Evolutionary conservation across 257 asterid species (phyloP).

Genomic region (Gentiana straminea): DNA sequence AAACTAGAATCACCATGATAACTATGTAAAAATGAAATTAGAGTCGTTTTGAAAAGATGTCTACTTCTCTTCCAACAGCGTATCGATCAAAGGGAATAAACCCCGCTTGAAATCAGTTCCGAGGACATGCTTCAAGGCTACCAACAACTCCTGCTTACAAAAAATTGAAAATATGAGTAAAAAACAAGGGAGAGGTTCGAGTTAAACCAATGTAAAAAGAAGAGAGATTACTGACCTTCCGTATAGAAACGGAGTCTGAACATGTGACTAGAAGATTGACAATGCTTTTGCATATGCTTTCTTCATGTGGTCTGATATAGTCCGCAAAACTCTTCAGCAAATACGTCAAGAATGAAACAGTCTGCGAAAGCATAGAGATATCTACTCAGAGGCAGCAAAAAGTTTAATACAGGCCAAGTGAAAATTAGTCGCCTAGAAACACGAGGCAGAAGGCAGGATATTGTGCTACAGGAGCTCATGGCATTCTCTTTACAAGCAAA

Average conservation of each 20-base stretch:
- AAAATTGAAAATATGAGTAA: constrained; percentile 1
- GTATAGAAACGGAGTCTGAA: constrained; percentile 92
- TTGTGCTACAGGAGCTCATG: no score
- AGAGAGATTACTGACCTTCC: constrained; percentile 44
- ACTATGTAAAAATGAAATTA: background rate
- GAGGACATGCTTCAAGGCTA: constrained; percentile 95
- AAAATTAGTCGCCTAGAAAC: no score
- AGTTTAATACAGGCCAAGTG: no score
- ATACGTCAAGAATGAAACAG: constrained; percentile 95
- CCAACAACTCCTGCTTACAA: constrained; percentile 80
- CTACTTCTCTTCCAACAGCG: constrained; percentile 97
- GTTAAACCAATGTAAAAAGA: constrained; percentile 3
- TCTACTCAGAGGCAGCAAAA: constrained; percentile 2
- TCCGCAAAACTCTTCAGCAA: constrained; percentile 90
- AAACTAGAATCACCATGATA: background rate
- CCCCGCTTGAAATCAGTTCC: constrained; percentile 98
- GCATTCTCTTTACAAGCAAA: no score
- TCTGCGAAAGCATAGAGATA: constrained; percentile 33
- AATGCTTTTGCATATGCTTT: constrained; percentile 94
- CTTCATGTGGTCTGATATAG: constrained; percentile 93
- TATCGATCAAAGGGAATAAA: constrained; percentile 89
- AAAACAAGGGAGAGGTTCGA: background rate
- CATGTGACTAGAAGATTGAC: constrained; percentile 98
- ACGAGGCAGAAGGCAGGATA: no score
- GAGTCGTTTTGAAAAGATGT: background rate